Percentiles rank a stretch among this genome's conserved stretches.
Evolutionary conservation across 1,284 basidiomycete species (phyloP).

Genomic region (Sanghuangporus sanghuang): DNA sequence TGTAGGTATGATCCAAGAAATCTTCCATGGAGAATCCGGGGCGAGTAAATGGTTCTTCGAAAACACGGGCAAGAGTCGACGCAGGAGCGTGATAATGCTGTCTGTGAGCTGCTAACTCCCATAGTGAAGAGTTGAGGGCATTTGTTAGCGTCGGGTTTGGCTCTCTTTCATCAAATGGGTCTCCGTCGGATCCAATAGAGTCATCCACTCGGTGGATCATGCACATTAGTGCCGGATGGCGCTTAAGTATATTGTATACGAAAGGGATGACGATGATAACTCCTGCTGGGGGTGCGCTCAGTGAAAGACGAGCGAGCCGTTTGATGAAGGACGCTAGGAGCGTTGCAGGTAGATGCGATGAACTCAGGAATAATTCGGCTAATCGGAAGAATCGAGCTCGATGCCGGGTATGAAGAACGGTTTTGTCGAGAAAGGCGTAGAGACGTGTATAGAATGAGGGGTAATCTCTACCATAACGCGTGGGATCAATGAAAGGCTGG

Average conservation of each 20-base stretch:
- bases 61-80: slow-evolving; percentile 80
- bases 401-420: slow-evolving; percentile 89
- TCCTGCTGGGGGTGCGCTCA: slow-evolving; percentile 85
- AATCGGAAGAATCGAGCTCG: slow-evolving; percentile 94
- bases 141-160: slow-evolving; percentile 71
- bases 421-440: slow-evolving; percentile 82
- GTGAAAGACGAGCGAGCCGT: slow-evolving; percentile 78
- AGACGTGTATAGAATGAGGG: slow-evolving; percentile 94
- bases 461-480: slow-evolving; percentile 66
- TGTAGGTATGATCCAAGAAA: slow-evolving; percentile 94
- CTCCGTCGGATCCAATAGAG: slow-evolving; percentile 37
- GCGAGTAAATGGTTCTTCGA: slow-evolving; percentile 91
- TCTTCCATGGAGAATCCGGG: slow-evolving; percentile 90
- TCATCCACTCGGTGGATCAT: slow-evolving; percentile 80
- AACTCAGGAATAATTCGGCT: slow-evolving; percentile 87
- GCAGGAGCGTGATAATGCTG: slow-evolving; percentile 85
- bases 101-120: slow-evolving; percentile 84
- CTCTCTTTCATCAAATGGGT: slow-evolving; percentile 72
- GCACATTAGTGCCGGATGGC: slow-evolving; percentile 86
- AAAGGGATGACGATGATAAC: slow-evolving; percentile 91
- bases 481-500: not conserved
- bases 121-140: slow-evolving; percentile 84
- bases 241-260: slow-evolving; percentile 91
- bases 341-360: slow-evolving; percentile 84
- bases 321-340: slow-evolving; percentile 95